Conservation (phyloP, 2,329 filamentous ascomycete species). For the Aspergillus sp. region DNA sequence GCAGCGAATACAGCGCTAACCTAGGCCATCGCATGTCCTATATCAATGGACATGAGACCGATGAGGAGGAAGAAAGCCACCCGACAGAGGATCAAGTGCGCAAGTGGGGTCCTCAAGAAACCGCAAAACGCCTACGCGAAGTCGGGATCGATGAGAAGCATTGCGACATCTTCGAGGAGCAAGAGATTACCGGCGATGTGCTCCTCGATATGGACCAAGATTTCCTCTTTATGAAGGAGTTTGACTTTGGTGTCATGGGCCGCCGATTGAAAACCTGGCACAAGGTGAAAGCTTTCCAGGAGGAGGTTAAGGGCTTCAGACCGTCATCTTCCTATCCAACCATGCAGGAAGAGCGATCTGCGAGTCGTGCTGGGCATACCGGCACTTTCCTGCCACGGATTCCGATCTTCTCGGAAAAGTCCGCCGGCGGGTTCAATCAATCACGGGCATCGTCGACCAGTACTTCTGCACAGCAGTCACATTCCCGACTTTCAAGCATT, state of each 20-base stretch:
- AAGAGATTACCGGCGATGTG: constrained; percentile 92
- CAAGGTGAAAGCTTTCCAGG: constrained; percentile 84
- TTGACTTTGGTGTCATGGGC: constrained; percentile 85
- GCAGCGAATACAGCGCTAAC: constrained; percentile 81
- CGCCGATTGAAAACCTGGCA: constrained; percentile 90
- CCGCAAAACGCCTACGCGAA: constrained; percentile 81
- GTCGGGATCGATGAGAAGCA: constrained; percentile 79
- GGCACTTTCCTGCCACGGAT: constrained; percentile 38
- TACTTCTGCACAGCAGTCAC: constrained; percentile 14
- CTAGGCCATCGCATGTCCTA: constrained; percentile 73
- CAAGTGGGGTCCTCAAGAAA: constrained; percentile 69
- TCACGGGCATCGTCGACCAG: constrained; percentile 14
- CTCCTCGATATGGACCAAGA: constrained; percentile 91
- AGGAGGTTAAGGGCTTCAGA: constrained; percentile 64
- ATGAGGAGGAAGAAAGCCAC: constrained; percentile 74
- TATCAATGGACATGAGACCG: constrained; percentile 88
- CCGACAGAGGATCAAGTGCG: constrained; percentile 68
- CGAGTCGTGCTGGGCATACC: constrained; percentile 30
- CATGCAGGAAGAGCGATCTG: constrained; percentile 42
- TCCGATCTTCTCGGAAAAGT: constrained; percentile 31
- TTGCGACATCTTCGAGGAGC: constrained; percentile 88
- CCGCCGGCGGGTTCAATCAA: constrained; percentile 15
- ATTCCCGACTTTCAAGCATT: constrained; percentile 21
- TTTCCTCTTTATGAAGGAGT: constrained; percentile 89
- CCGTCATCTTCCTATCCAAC: constrained; percentile 32